phyloP scores from a whole-genome alignment of 352 stramenopile genomes.

The Globisporangium cylindrosporum region DNA sequence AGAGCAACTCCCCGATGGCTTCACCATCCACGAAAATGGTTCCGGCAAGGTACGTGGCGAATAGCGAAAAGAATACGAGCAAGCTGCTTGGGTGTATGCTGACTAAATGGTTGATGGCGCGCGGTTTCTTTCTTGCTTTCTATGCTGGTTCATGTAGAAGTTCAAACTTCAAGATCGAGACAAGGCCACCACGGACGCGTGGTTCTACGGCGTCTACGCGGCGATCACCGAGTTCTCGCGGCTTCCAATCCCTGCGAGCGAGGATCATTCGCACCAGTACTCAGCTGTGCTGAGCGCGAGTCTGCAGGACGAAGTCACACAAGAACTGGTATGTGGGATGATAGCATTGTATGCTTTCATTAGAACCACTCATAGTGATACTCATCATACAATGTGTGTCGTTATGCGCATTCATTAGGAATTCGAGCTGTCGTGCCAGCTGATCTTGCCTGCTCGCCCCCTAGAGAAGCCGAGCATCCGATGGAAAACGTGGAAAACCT shows the following conservation, averaged over 20 bases:
- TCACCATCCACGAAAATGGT: conserved; percentile 63
- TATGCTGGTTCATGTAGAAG: conserved; percentile 31
- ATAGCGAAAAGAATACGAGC: neutral
- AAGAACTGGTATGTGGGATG: conserved; percentile 35
- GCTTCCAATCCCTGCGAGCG: conserved; percentile 34
- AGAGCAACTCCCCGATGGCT: conserved; percentile 69
- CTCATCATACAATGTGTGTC: conserved; percentile 9
- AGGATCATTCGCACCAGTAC: conserved; percentile 46
- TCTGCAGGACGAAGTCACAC: conserved; percentile 54
- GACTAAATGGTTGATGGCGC: neutral
- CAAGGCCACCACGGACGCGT: conserved; percentile 72
- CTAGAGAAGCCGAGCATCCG: conserved; percentile 70
- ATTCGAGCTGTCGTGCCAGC: conserved; percentile 72
- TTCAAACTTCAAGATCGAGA: conserved; percentile 77
- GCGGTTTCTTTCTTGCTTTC: neutral
- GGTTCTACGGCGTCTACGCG: conserved; percentile 77
- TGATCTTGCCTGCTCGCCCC: conserved; percentile 43
- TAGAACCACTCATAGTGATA: neutral
- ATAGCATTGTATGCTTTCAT: neutral
- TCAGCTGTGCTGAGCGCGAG: conserved; percentile 51
- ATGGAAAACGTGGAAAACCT: conserved; percentile 78
- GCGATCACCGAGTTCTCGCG: conserved; percentile 65
- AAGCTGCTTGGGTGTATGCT: neutral
- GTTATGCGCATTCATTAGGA: conserved; percentile 32
- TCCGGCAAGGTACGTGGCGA: conserved; percentile 34